These are phyloP conservation scores for Melaleuca alternifolia DNA, from an alignment of 345 rosid genomes.

Conservation along the genomic window DNA sequence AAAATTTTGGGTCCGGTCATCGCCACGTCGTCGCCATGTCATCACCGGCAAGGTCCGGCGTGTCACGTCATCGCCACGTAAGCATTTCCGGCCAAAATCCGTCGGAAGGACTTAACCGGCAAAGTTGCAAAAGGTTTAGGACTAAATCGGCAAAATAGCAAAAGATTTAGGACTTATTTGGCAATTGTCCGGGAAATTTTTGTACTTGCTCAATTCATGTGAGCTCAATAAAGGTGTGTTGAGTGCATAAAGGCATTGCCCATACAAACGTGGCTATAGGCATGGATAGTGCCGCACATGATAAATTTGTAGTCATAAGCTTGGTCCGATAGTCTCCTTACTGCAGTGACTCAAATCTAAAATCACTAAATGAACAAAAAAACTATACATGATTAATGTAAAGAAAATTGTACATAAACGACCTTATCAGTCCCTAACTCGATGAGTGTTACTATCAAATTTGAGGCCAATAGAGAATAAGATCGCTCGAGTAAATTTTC, in stretches of 20 bases:
- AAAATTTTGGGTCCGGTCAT: no score
- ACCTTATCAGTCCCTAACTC: not conserved
- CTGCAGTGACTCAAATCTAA: not conserved
- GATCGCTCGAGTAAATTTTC: not conserved
- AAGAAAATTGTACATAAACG: not conserved
- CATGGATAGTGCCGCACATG: not conserved
- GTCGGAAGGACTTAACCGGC: no score
- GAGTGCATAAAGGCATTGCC: no score
- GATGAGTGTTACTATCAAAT: not conserved
- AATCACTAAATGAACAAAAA: not conserved
- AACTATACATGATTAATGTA: not conserved
- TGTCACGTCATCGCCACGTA: no score
- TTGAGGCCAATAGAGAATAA: not conserved
- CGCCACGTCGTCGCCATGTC: no score
- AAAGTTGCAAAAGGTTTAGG: no score
- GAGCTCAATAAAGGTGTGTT: not conserved
- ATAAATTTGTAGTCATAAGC: not conserved
- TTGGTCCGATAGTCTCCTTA: not conserved
- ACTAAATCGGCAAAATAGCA: no score
- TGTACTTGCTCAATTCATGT: no score
- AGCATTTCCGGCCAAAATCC: no score
- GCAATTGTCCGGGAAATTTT: no score
- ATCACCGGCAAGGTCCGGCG: no score
- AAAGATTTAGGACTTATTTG: no score
- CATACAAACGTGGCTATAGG: not conserved